phyloP scores from a whole-genome alignment of 768 basidiomycete genomes.

The Tylopilus rubrobrunneus region DNA sequence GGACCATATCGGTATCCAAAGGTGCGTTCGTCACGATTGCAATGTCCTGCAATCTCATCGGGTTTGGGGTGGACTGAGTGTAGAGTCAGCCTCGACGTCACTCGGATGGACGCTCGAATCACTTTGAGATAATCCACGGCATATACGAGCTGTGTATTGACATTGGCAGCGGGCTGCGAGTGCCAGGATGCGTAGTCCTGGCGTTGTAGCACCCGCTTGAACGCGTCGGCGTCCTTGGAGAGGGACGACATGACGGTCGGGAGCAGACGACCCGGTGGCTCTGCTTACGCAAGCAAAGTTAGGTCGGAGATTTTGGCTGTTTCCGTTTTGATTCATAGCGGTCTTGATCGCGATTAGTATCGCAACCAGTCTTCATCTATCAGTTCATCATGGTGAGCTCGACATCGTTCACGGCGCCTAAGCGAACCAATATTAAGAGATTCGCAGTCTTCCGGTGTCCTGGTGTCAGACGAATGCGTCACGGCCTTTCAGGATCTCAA shows the following conservation, averaged over 20 bases:
- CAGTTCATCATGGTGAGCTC: conserved; percentile 30
- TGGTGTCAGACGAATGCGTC: conserved; percentile 51
- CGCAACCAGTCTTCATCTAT: conserved; percentile 20
- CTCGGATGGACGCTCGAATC: conserved; percentile 9
- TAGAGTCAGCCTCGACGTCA: conserved; percentile 9
- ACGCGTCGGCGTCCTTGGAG: conserved; percentile 65
- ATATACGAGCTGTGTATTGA: conserved; percentile 85
- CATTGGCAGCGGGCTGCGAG: conserved; percentile 82
- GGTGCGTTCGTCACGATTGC: conserved; percentile 79
- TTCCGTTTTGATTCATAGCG: conserved; percentile 4
- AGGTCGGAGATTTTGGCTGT: conserved; percentile 21
- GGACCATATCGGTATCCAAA: conserved; percentile 61
- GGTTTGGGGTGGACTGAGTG: conserved; percentile 59
- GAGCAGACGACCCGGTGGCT: not conserved
- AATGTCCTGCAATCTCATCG: conserved; percentile 85
- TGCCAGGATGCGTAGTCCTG: conserved; percentile 79
- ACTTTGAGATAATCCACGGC: conserved; percentile 82
- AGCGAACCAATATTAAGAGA: not conserved
- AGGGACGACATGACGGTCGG: conserved; percentile 56
- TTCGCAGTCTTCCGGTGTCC: conserved; percentile 36
- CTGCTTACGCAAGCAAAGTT: conserved; percentile 25
- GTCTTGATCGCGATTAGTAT: conserved; percentile 24
- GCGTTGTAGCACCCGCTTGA: conserved; percentile 59
- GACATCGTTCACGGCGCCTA: not conserved
- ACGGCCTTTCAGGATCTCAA: conserved; percentile 17